Evolutionary conservation across 2,329 filamentous ascomycete species (phyloP).

Genomic region (Exophiala aquamarina): DNA sequence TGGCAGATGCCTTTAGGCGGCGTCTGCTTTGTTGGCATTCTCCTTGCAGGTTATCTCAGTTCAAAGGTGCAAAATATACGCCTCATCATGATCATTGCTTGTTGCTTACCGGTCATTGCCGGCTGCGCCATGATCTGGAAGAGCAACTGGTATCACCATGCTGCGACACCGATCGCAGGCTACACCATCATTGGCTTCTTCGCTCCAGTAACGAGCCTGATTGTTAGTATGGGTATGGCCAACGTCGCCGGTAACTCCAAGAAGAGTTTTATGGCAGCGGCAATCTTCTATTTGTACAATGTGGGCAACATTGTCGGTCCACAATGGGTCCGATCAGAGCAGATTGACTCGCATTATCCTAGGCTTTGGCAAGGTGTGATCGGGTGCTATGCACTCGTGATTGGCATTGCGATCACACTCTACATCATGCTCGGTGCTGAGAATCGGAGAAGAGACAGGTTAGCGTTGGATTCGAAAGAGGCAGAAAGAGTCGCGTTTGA

Average conservation of each 20-base stretch:
- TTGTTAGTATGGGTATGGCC: slow-evolving; percentile 58
- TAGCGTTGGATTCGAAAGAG: slow-evolving; percentile 59
- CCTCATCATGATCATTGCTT: slow-evolving; percentile 63
- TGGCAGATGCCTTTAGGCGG: slow-evolving; percentile 74
- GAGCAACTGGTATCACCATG: slow-evolving; percentile 61
- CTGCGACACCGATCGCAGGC: slow-evolving; percentile 66
- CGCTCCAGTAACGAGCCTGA: slow-evolving; percentile 66
- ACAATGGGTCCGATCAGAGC: slow-evolving; percentile 67
- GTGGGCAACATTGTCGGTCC: slow-evolving; percentile 76
- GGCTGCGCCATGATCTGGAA: slow-evolving; percentile 77
- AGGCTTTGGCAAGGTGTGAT: slow-evolving; percentile 70
- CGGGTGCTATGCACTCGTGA: slow-evolving; percentile 65
- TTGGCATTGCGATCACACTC: slow-evolving; percentile 55
- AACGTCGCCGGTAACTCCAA: slow-evolving; percentile 77
- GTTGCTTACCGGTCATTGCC: slow-evolving; percentile 71
- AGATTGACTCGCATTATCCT: slow-evolving; percentile 66
- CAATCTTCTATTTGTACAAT: slow-evolving; percentile 73
- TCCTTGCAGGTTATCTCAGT: slow-evolving; percentile 65
- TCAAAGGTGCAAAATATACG: slow-evolving; percentile 62
- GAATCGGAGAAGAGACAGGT: slow-evolving; percentile 53
- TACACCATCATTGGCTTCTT: slow-evolving; percentile 74
- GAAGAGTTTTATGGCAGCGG: slow-evolving; percentile 73
- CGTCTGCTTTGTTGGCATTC: slow-evolving; percentile 66
- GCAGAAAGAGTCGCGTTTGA: slow-evolving; percentile 65
- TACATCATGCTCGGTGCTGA: slow-evolving; percentile 61